Base-by-base conservation (phyloP, 1,139 yeast species). In the Zygoascus hellenicus region DNA sequence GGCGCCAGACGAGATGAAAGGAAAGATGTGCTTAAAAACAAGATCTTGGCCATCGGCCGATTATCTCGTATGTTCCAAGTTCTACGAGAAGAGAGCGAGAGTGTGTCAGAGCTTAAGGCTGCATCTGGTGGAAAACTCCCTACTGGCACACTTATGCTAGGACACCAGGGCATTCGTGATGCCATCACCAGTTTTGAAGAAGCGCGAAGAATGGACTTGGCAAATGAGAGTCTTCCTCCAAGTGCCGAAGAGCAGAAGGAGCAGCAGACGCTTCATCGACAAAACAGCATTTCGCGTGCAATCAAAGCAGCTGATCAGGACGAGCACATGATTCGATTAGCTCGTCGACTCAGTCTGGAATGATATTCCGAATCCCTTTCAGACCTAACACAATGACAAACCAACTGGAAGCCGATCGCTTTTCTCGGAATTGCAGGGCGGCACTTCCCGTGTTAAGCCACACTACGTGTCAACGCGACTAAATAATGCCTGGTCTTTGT, bases 181-280 rank as follows among this genome's bases (percentile, higher is more conserved):
- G 84, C 88, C 11, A 76, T 92, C 46, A 68, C 73, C 31, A 73
- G 86, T 10, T 92, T 92, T 60, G 96, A 88, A 61, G 95, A 84
- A 48, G 97, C 97, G 1, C 75, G 83, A 54, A 69, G 70, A 56
- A 94, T 92, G 2, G 98, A 92, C 69, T 65, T 85, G 57, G 75
- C 73, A 38, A 92, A 92, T 64, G 98, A 92, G 68, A 84, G 87
- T 36, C 66, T 92, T 60, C 98, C 98, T 3, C 97, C 97, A n/a
- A 65, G 81, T 2, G 66, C 70, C 6, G 86, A 79, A 49, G 86
- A 83, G 57, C 63, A 75, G 35, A 69, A 68, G 38, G 67, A 65
- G 52, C 64, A 66, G 40, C 79, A 78, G 52, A 69, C 71, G 48
- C 74, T 75, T 55, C 64, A 68, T 47, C 69, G 74, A 42, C 65